Conservation (phyloP, 2,329 filamentous ascomycete genomes). For the Pseudocercospora ulei region DNA sequence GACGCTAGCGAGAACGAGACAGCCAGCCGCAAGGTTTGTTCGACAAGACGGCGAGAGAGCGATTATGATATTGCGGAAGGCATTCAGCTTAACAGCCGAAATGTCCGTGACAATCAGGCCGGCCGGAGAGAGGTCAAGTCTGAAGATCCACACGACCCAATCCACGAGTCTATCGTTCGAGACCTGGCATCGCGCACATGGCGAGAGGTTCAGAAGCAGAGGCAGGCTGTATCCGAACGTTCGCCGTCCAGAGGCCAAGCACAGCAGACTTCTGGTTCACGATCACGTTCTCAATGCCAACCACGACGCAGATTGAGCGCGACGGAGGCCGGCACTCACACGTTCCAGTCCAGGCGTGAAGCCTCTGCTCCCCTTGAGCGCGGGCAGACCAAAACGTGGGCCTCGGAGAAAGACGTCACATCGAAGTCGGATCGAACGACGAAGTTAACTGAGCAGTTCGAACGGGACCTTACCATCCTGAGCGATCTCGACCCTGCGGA, state of each 20-base stretch:
- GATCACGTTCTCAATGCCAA: constrained; percentile 23
- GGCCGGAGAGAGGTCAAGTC: neutral
- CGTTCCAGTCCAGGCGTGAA: constrained; percentile 12
- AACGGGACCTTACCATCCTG: constrained; percentile 44
- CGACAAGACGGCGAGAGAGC: neutral
- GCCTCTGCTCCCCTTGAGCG: constrained; percentile 20
- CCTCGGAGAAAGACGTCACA: constrained; percentile 21
- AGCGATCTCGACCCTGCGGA: constrained; percentile 47
- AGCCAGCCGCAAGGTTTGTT: neutral
- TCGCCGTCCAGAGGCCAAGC: neutral
- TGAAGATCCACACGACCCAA: constrained; percentile 17
- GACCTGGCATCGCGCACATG: constrained; percentile 26
- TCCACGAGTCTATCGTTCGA: constrained; percentile 13
- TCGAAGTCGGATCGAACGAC: constrained; percentile 15
- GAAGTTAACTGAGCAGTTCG: constrained; percentile 9
- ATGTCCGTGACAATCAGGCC: neutral
- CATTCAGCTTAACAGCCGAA: constrained; percentile 4
- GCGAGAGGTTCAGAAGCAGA: constrained; percentile 27
- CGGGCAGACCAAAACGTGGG: constrained; percentile 17
- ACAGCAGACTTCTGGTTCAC: constrained; percentile 1
- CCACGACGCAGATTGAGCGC: constrained; percentile 16
- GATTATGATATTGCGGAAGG: constrained; percentile 13
- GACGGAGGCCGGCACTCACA: neutral
- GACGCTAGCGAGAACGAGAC: neutral
- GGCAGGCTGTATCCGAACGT: constrained; percentile 10